Base-by-base conservation (phyloP, 345 rosid species). In the Physaria fendleri region DNA sequence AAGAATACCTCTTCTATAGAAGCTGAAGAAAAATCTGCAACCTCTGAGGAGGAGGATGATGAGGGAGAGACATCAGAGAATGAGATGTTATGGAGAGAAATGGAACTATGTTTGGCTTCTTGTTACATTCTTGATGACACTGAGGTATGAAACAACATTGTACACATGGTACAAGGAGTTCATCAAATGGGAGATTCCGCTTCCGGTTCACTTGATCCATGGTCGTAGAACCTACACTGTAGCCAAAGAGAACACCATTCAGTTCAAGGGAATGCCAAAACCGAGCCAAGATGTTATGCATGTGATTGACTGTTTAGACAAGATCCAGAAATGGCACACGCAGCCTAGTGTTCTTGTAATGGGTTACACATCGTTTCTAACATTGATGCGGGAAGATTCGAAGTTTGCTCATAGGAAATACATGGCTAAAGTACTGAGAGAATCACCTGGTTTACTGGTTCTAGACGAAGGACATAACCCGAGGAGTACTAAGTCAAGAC, bases 111-210 rank as follows among this genome's bases (percentile, higher is more conserved):
- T 43, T 53, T 85, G 85, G 88, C 95, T 44, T 82, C 95, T 13
- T 64, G 79, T 44, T 85, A 81, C 81, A 75, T 91, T 32, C 76
- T 79, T 4, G 90, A 85, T 69, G 90, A 87, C 59, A 69, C 59
- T 46, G 92, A 88, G 90, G 98, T 85, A 69, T 24, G 5, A 91
- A 76, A 91, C 98, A 59, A 91, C 98, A 14, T 76, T 88, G 40
- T 91, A 88, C 57, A 91, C 95, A 29, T 88, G 98, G 98, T 77
- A 91, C 78, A 91, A 91, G 68, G 98, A 91, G 73, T 88, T 88
- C 60, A 83, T 84, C 52, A 91, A 91, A 75, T 91, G 96, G 98
- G 68, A 88, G 50, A 84, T 80, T 48, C 90, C 95, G 0, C 52
- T 91, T 14, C 95, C 96, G 0, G 93, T 85, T 71, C 88, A 91